Conservation (phyloP, 352 stramenopile genomes). For the Pseudoperonospora humuli region DNA sequence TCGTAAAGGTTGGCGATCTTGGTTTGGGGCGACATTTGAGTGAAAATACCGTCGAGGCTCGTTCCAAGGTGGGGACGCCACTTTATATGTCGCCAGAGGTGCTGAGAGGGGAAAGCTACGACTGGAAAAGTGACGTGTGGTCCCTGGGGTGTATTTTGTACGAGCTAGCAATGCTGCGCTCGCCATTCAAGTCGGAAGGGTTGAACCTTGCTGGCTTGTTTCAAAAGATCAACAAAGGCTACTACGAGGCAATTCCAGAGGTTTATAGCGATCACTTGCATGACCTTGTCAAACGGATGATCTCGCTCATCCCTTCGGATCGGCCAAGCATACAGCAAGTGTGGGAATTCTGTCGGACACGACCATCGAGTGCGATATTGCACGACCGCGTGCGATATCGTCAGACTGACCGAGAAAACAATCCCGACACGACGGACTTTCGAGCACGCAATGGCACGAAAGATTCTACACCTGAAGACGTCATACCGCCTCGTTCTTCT, state of each 20-base stretch:
- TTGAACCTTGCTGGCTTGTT: conserved; percentile 89
- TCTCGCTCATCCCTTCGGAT: conserved; percentile 50
- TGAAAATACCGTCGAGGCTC: conserved; percentile 73
- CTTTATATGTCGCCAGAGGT: conserved; percentile 95
- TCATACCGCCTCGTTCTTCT: too few species aligned
- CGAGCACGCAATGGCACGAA: conserved; percentile 7
- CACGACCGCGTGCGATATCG: conserved; percentile 19
- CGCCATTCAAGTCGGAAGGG: conserved; percentile 90
- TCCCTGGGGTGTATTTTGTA: conserved; percentile 93
- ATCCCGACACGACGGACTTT: conserved; percentile 13
- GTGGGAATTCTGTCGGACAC: conserved; percentile 39
- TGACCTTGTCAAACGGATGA: conserved; percentile 56
- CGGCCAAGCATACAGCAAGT: conserved; percentile 62
- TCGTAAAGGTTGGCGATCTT: conserved; percentile 86
- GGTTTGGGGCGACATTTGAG: conserved; percentile 71
- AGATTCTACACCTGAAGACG: conserved; percentile 15
- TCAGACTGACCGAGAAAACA: conserved; percentile 10
- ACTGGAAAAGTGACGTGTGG: conserved; percentile 95
- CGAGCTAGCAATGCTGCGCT: conserved; percentile 90
- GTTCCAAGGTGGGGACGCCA: conserved; percentile 90
- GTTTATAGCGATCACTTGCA: conserved; percentile 64
- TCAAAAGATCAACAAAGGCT: conserved; percentile 87
- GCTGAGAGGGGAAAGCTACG: conserved; percentile 88
- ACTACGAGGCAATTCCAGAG: conserved; percentile 54
- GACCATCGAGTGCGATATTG: conserved; percentile 29